Conservation (phyloP, 352 stramenopile genomes). For the Phytophthora pseudosyringae region DNA sequence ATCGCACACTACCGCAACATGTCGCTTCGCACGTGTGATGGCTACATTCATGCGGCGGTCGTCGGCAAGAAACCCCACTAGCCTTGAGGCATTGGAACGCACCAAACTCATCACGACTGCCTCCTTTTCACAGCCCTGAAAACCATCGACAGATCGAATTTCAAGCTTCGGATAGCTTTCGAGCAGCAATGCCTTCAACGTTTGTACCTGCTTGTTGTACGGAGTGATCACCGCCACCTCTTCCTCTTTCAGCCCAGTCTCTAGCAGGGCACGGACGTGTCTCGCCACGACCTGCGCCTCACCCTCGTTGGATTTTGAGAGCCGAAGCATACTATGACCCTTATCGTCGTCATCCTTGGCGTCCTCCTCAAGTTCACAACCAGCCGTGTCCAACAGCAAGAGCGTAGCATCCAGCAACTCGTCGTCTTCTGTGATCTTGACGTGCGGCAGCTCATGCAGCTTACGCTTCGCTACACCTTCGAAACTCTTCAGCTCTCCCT, state of each 20-base stretch:
- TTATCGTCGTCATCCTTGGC: conserved; percentile 32
- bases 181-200: conserved; percentile 89
- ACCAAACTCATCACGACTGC: conserved; percentile 98
- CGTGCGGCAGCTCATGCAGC: conserved; percentile 80
- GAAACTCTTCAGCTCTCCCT: conserved; percentile 72
- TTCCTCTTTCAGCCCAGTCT: conserved; percentile 80
- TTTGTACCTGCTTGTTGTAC: conserved; percentile 98
- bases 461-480: conserved; percentile 83
- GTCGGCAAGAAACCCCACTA: conserved; percentile 97
- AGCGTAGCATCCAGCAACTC: conserved; percentile 78
- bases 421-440: conserved; percentile 61
- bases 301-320: conserved; percentile 82
- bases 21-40: conserved; percentile 95
- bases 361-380: conserved; percentile 93
- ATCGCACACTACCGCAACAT: conserved; percentile 96
- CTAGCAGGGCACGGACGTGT: conserved; percentile 90
- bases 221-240: conserved; percentile 98
- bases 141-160: conserved; percentile 97
- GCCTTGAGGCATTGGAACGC: conserved; percentile 88
- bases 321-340: conserved; percentile 32
- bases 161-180: conserved; percentile 77
- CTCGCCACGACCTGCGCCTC: conserved; percentile 78
- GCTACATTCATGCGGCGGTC: conserved; percentile 98
- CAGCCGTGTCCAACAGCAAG: conserved; percentile 94
- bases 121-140: conserved; percentile 97